Evolutionary conservation across 2,329 filamentous ascomycete genomes (phyloP).

Genomic region (Teratosphaeria viscida): DNA sequence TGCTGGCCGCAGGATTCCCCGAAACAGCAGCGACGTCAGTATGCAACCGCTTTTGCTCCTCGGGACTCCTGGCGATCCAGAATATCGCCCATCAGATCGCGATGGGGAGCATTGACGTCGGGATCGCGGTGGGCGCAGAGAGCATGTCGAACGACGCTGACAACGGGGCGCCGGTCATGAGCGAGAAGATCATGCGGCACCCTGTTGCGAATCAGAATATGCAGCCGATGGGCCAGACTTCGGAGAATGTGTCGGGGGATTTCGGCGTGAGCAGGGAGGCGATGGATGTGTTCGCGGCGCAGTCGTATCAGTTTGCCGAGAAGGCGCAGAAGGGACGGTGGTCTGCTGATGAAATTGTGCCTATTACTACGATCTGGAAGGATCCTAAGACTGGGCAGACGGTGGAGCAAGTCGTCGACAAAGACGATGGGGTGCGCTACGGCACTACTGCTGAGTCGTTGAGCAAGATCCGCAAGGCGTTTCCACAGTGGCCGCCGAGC

Average conservation of each 20-base stretch:
- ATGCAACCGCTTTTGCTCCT: constrained; percentile 80
- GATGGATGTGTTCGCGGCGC: constrained; percentile 85
- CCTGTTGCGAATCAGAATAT: constrained; percentile 61
- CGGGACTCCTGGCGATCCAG: constrained; percentile 66
- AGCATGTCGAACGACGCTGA: constrained; percentile 91
- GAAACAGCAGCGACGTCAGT: constrained; percentile 71
- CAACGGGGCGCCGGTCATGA: constrained; percentile 57
- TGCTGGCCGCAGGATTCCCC: constrained; percentile 82
- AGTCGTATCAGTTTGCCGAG: constrained; percentile 80
- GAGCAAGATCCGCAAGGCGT: constrained; percentile 73
- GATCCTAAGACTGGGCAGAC: constrained; percentile 73
- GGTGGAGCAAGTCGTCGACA: constrained; percentile 83
- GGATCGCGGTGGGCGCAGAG: constrained; percentile 83
- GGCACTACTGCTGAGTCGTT: constrained; percentile 32
- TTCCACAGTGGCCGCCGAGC: constrained; percentile 82
- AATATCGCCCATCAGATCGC: constrained; percentile 65
- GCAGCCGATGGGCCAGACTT: constrained; percentile 69
- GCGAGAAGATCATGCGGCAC: constrained; percentile 64
- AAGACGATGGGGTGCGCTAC: constrained; percentile 58
- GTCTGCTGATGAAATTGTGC: constrained; percentile 82
- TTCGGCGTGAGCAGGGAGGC: constrained; percentile 67
- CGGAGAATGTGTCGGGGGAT: constrained; percentile 54
- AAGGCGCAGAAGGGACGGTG: constrained; percentile 72
- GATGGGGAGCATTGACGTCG: constrained; percentile 58
- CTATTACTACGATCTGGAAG: constrained; percentile 71